phyloP scores from a whole-genome alignment of 768 basidiomycete species.

The Xerocomus potaroensis region DNA sequence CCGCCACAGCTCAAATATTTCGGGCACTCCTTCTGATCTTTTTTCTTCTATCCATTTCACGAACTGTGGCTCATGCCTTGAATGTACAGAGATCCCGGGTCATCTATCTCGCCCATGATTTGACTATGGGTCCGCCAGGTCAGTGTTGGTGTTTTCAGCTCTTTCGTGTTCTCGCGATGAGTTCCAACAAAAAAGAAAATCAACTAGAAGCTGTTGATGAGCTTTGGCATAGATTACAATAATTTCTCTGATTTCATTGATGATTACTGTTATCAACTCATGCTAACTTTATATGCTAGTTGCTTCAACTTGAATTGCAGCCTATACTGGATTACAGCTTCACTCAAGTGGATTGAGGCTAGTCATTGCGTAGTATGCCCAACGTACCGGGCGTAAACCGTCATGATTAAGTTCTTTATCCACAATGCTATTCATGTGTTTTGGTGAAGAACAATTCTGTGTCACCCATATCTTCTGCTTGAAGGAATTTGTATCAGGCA shows the following conservation, averaged over 20 bases:
- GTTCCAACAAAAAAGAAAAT: conserved; percentile 46
- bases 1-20: conserved; percentile 83
- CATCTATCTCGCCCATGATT: background rate
- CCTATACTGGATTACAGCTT: too few species aligned
- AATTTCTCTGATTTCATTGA: conserved; percentile 31
- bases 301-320: background rate
- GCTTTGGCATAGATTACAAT: conserved; percentile 60
- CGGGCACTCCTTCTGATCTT: conserved; percentile 75
- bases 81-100: background rate
- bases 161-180: conserved; percentile 19
- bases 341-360: too few species aligned
- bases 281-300: background rate
- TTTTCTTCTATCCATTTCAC: conserved; percentile 1
- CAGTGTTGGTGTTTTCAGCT: background rate
- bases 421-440: too few species aligned
- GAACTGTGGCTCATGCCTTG: background rate
- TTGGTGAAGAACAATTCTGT: too few species aligned
- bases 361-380: too few species aligned
- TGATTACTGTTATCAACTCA: background rate
- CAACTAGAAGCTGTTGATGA: conserved; percentile 93
- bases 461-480: too few species aligned
- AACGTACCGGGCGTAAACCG: too few species aligned
- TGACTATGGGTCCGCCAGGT: background rate
- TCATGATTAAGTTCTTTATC: too few species aligned
- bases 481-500: too few species aligned